Base-by-base conservation (phyloP, 1,284 basidiomycete species). In the Anthracocystis setariae region DNA sequence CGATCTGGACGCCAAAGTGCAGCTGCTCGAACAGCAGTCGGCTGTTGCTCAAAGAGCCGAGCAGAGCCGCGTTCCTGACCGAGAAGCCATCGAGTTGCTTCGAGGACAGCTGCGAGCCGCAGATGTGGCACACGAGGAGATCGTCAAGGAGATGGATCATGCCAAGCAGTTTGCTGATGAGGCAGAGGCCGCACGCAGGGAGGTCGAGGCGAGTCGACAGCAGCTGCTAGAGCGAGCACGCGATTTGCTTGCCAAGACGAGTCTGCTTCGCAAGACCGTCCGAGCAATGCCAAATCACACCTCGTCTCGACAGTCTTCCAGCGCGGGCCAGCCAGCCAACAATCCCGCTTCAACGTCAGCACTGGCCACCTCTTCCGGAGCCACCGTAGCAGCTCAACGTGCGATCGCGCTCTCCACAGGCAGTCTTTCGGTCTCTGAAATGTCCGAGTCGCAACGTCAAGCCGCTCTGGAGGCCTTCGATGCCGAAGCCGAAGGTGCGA, bases 71-170 rank as follows among this genome's bases (percentile, higher is more conserved):
- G 35, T 47, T 9, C 65, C 71, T 17, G 67, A 68, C 18, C 57
- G 61, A 7, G 65, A 73, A 46, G 69, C 62, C 17, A 57, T 71
- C 51, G 72, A 60, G 61, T 59, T 63, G 38, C 65, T 80, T n/a
- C 62, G 73, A 7, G 66, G 73, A n/a, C 78, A 80, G 50, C 54
- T 80, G n/a, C 60, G 52, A 5, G 73, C 77, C 7, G 78, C 78
- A 3, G 77, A 80, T 29, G 64, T 73, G 20, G 69, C 75, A 12
- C 78, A 79, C 56, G 77, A 76, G 25, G 71, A 73, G 44, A 71
- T 78, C 24, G 65, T 78, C 33, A 54, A 64, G 45, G 62, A 77
- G 49, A 67, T 76, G 57, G 78, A 80, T 15, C 68, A 50, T 27
- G 73, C 76, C 49, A 66, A 60, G 46, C 76, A 74, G 45, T 49